Evolutionary conservation across 2,329 filamentous ascomycete genomes (phyloP), one percentile per base, ranked within the genome.

Genomic region (Alternaria burnsii): DNA sequence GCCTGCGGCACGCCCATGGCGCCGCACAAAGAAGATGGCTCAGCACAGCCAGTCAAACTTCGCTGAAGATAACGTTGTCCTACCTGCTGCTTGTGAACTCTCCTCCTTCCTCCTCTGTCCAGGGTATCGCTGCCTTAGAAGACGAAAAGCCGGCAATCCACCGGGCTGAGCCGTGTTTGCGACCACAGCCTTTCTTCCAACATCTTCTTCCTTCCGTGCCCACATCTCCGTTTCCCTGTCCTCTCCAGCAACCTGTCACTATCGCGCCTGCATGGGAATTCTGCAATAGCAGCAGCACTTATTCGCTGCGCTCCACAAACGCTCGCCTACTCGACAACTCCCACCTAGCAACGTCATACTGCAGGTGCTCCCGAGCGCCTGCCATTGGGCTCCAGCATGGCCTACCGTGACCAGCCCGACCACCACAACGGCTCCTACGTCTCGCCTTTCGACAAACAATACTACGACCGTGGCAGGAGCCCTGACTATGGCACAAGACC

Each of bases 391-490:
- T 61, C 58, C 62, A 62, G 58, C 59, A 66, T 65, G 62, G 60
- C 61, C 61, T 66, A 70, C 48, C 62, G 59, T 58, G 59, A 58
- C 61, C 68, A 69, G 38, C 51, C 62, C 40, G 67, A 70, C 44
- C 44, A 61, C 48, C 65, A 66, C 55, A 22, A 50, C 52, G 51
- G 55, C 47, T 58, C 62, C 28, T 67, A 68, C 50, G 32, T 60
- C 34, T 55, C 63, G 6, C 64, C 67, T 26, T 71, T 70, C 62
- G 70, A 75, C 44, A 59, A 59, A 14, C 60, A 71, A 28, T 63
- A 71, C 48, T 64, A 73, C 61, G 52, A 62, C 66, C 76, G 67
- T 59, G 74, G 61, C 65, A 46, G 67, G 40, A 64, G 67, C 43
- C 70, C 70, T 24, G 73, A 76, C 42, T 59, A 70, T 24, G 65